Base-by-base conservation (phyloP, 441 rosid genomes). In the Pelargonium myrrhifolium region DNA sequence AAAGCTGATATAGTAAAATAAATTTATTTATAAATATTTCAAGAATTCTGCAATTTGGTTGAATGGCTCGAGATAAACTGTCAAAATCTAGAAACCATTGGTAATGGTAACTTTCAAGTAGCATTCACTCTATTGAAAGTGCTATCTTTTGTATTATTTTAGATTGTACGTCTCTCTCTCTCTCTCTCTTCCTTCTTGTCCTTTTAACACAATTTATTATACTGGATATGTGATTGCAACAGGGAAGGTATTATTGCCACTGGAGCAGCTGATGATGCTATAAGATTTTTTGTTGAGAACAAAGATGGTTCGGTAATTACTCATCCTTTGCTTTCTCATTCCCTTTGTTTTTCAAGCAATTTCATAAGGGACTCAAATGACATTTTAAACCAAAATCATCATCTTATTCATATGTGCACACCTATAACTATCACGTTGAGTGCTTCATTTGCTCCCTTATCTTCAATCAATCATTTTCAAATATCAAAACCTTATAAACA, bases 261-360 rank as follows among this genome's bases (percentile, higher is more conserved):
- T 81, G 99, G 93, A 76, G 97, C 96, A 45, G 99, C 96, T 45
- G 99, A 91, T 85, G 89, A 91, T 84, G 96, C 96, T 37, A 78
- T 94, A 56, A 75, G 90, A 26, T 77, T 88, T 78, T 94, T 91
- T 76, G 85, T 76, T 64, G 86, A 83, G 76, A 75, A 76, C 75
- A 80, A 77, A 73, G 78, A 77, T 68, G 83, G 71, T 73, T 79
- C 66, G 81, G 99, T 91, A 85, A 59, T 75, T 65, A 61, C 51
- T 42, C 43, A 14, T 67, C 74, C 68, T 20, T 4, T 67, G 12
- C 51, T 59, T 64, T 59, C 66, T 26, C 9, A 14, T 65, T 55
- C 42, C 42, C 11, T 39, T 39, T 39, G 42, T 35, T 39, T 53
- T 17, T 53, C 59, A 53, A 1, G 3, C 17, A 53, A 8, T 17